phyloP scores from a whole-genome alignment of 805 yeast species.

The Cyberlindnera sargentensis region DNA sequence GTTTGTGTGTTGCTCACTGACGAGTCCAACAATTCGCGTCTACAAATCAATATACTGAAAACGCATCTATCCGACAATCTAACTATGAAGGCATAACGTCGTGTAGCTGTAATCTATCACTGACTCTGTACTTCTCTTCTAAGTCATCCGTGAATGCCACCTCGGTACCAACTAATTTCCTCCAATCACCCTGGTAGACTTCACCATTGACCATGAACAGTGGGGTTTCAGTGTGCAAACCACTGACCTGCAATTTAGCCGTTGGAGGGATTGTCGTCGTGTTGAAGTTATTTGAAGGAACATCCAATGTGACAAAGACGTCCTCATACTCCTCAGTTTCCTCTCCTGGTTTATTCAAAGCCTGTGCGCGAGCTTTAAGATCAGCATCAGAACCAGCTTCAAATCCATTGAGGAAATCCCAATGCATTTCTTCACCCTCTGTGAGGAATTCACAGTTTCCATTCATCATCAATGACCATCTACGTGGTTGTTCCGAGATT shows the following conservation, averaged over 20 bases:
- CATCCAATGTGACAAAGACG: constrained; percentile 48
- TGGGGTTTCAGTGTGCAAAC: constrained; percentile 48
- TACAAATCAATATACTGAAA: no score
- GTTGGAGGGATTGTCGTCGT: constrained; percentile 28
- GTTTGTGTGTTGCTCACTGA: no score
- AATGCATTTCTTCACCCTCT: constrained; percentile 87
- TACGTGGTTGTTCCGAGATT: constrained; percentile 6
- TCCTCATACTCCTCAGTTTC: constrained; percentile 32
- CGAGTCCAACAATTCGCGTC: no score
- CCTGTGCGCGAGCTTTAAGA: constrained; percentile 44
- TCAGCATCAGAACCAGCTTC: constrained; percentile 93
- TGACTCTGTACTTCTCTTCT: constrained; percentile 14
- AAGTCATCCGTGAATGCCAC: constrained; percentile 29
- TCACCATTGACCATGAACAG: constrained; percentile 49
- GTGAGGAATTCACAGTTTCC: constrained; percentile 68
- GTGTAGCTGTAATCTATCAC: constrained; percentile 17
- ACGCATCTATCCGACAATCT: background rate
- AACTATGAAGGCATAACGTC: constrained; percentile 16
- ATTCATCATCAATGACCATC: constrained; percentile 36
- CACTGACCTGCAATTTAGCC: constrained; percentile 46
- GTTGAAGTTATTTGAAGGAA: constrained; percentile 33
- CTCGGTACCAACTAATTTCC: constrained; percentile 72
- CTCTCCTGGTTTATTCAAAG: constrained; percentile 11
- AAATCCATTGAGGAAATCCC: constrained; percentile 72
- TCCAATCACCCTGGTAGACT: constrained; percentile 73